phyloP scores from a whole-genome alignment of 352 stramenopile species.

The Phytophthora quininea region DNA sequence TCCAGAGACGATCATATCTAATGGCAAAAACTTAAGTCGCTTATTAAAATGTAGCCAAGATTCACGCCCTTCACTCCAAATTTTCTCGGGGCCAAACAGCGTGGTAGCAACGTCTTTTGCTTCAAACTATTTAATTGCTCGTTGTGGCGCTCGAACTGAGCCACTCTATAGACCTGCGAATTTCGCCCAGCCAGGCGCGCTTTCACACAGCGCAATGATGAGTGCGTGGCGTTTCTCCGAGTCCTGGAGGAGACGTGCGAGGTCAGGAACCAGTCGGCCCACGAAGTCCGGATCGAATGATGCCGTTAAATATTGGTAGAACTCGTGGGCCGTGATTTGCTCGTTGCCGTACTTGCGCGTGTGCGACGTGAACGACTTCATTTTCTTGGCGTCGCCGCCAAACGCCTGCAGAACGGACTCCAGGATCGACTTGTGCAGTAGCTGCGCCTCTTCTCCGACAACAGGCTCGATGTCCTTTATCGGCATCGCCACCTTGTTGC shows the following conservation, averaged over 20 bases:
- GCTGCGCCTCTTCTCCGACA: constrained; percentile 77
- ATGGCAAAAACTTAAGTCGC: constrained; percentile 1
- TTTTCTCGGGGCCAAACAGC: neutral
- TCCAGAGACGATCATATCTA: neutral
- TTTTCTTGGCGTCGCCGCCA: constrained; percentile 77
- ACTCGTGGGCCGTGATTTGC: constrained; percentile 86
- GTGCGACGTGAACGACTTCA: constrained; percentile 87
- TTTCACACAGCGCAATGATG: constrained; percentile 85
- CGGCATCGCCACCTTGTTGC: constrained; percentile 53
- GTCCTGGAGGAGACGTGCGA: constrained; percentile 85
- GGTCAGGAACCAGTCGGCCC: constrained; percentile 80
- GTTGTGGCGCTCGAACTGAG: neutral
- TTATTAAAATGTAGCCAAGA: constrained; percentile 33
- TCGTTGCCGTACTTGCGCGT: constrained; percentile 87
- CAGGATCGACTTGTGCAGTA: constrained; percentile 86
- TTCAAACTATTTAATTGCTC: neutral
- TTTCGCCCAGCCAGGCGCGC: constrained; percentile 79
- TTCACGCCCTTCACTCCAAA: constrained; percentile 19
- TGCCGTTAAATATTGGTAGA: constrained; percentile 90
- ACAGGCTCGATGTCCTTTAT: constrained; percentile 86
- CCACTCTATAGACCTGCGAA: constrained; percentile 76
- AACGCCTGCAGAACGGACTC: constrained; percentile 80
- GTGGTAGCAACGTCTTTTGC: constrained; percentile 8
- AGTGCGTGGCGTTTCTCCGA: constrained; percentile 85
- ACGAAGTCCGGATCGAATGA: constrained; percentile 91